phyloP scores from a whole-genome alignment of 805 yeast genomes.

The Metschnikowia cubensis region DNA sequence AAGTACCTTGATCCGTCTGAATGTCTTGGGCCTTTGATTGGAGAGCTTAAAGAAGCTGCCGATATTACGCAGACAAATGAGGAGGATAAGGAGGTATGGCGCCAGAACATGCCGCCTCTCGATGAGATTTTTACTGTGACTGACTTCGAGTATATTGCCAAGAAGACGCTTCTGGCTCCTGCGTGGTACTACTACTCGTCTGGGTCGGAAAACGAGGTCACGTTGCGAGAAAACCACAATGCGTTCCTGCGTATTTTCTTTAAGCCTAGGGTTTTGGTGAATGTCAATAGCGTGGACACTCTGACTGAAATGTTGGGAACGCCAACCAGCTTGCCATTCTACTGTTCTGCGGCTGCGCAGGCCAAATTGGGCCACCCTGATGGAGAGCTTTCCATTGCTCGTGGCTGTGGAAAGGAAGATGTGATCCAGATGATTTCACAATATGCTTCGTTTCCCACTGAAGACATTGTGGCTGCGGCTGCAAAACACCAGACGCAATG shows the following conservation, averaged over 20 bases:
- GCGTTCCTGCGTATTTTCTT: conserved; percentile 87
- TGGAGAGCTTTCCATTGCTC: conserved; percentile 83
- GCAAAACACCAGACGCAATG: conserved; percentile 70
- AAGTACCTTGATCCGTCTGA: conserved; percentile 18
- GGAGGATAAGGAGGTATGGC: conserved; percentile 17
- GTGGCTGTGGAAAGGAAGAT: conserved; percentile 69
- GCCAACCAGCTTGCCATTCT: conserved; percentile 70
- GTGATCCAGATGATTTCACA: conserved; percentile 90
- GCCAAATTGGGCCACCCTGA: conserved; percentile 91
- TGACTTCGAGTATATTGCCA: conserved; percentile 42
- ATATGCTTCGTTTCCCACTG: conserved; percentile 81
- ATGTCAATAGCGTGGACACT: conserved; percentile 70
- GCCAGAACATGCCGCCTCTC: conserved; percentile 28
- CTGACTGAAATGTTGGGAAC: conserved; percentile 75
- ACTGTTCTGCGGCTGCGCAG: conserved; percentile 86
- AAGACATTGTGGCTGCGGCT: conserved; percentile 75
- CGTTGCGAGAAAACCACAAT: conserved; percentile 84
- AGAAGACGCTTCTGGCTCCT: conserved; percentile 25
- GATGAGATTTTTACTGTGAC: conserved; percentile 28
- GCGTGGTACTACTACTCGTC: conserved; percentile 63
- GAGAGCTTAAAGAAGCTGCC: conserved; percentile 16
- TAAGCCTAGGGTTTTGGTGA: conserved; percentile 77
- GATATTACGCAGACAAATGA: conserved; percentile 18
- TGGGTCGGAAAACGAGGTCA: conserved; percentile 90
- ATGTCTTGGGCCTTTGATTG: conserved; percentile 22